Base-by-base conservation (phyloP, 176 grass and related monocot genomes). In the Themeda triandra region DNA sequence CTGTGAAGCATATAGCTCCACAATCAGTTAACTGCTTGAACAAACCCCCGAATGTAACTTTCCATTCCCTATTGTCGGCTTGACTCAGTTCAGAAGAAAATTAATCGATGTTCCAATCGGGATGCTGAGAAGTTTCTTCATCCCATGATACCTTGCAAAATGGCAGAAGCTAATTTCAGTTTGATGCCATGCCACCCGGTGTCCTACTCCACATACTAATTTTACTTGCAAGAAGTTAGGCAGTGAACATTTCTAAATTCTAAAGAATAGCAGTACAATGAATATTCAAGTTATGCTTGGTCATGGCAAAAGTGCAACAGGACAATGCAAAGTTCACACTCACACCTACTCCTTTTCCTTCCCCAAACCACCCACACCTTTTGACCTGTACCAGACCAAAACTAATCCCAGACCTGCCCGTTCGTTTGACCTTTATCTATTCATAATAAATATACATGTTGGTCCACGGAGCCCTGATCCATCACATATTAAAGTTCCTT, bases 371-470 rank as follows among this genome's bases (percentile, higher is more conserved):
- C 24, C 80, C 10, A 65, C 46, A 3, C 25, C 7, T 53, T 82
- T 86, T 33, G 72, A 69, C 37, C 53, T 71, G 56, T 40, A 46
- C 33, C 33, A 66, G 19, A 67, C 59, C 74, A 79, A 79, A 83
- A 83, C 79, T 32, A 67, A 49, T 23, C 45, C n/a, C n/a, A n/a
- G n/a, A n/a, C n/a, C n/a, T n/a, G n/a, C n/a, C n/a, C n/a, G n/a
- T n/a, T n/a, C n/a, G n/a, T n/a, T n/a, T n/a, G n/a, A n/a, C n/a
- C n/a, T n/a, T n/a, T n/a, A n/a, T n/a, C n/a, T n/a, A n/a, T n/a
- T n/a, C n/a, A n/a, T n/a, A n/a, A n/a, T n/a, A n/a, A n/a, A n/a
- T n/a, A n/a, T n/a, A n/a, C n/a, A n/a, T n/a, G n/a, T n/a, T n/a
- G n/a, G n/a, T n/a, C n/a, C n/a, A n/a, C n/a, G n/a, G n/a, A n/a